Evolutionary conservation across 495 filamentous ascomycete genomes (phyloP).

Genomic region (Extremus antarcticus): DNA sequence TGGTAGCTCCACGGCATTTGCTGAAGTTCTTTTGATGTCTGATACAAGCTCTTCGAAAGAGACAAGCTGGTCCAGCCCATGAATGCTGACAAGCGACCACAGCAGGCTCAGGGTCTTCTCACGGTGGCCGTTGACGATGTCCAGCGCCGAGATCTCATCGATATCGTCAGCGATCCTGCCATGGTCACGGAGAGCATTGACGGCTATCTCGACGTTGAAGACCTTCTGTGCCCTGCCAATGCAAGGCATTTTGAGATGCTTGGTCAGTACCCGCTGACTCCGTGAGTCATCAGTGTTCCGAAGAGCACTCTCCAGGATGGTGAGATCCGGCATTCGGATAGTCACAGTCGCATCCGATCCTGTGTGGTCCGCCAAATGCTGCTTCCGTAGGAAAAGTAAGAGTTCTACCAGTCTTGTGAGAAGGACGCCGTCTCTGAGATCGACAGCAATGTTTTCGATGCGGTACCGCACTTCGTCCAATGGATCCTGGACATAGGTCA

Average conservation of each 20-base stretch:
- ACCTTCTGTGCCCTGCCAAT: constrained; percentile 47
- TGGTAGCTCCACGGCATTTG: constrained; percentile 1
- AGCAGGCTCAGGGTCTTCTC: constrained; percentile 56
- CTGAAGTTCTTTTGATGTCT: constrained; percentile 33
- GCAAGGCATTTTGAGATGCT: constrained; percentile 50
- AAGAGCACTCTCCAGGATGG: constrained; percentile 28
- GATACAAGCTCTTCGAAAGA: constrained; percentile 44
- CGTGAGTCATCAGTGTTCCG: constrained; percentile 17
- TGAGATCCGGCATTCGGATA: constrained; percentile 31
- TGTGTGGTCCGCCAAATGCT: constrained; percentile 12
- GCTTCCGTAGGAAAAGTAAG: constrained; percentile 37
- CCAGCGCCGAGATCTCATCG: constrained; percentile 41
- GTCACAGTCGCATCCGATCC: constrained; percentile 27
- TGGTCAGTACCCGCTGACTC: constrained; percentile 38
- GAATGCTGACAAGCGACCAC: constrained; percentile 50
- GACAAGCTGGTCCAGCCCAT: constrained; percentile 44
- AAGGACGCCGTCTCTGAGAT: constrained; percentile 53
- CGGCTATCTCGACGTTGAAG: constrained; percentile 50
- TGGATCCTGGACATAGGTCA: constrained; percentile 43
- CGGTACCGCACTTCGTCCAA: constrained; percentile 49
- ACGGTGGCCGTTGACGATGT: constrained; percentile 57
- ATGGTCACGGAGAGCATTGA: constrained; percentile 40
- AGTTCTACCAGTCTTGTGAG: constrained; percentile 51
- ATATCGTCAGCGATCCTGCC: constrained; percentile 26
- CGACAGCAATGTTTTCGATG: constrained; percentile 51